Evolutionary conservation across 2,329 filamentous ascomycete species (phyloP).

Genomic region (Akanthomyces uredinophilus): DNA sequence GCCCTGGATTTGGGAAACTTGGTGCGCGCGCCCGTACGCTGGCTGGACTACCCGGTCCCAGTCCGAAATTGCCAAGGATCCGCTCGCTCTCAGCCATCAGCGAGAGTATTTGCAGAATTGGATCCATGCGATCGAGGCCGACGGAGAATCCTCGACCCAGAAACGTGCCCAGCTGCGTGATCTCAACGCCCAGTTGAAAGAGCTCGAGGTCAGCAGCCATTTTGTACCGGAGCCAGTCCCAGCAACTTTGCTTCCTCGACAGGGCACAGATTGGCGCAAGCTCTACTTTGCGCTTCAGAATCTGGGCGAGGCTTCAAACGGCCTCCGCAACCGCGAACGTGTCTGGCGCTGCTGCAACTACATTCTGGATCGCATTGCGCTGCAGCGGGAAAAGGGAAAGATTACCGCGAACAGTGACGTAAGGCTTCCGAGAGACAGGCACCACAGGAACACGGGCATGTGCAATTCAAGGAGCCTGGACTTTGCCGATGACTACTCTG

Average conservation of each 20-base stretch:
- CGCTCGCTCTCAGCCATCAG: background rate
- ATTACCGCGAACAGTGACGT: background rate
- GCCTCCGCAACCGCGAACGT: slow-evolving; percentile 16
- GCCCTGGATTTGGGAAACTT: slow-evolving; percentile 19
- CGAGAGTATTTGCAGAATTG: background rate
- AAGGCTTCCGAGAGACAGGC: background rate
- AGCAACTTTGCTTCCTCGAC: background rate
- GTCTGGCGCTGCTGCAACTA: slow-evolving; percentile 16
- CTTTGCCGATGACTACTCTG: slow-evolving; percentile 10
- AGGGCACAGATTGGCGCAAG: slow-evolving; percentile 17
- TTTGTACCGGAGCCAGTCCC: slow-evolving; percentile 3
- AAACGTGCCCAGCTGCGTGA: slow-evolving; percentile 2
- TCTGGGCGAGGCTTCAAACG: background rate
- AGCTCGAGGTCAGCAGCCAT: background rate
- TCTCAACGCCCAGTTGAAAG: background rate
- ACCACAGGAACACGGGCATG: background rate
- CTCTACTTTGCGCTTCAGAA: slow-evolving; percentile 14
- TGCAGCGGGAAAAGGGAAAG: slow-evolving; percentile 4
- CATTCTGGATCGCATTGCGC: slow-evolving; percentile 10
- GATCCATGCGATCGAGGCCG: background rate
- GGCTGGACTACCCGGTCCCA: slow-evolving; percentile 11
- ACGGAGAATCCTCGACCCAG: background rate
- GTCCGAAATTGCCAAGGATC: background rate
- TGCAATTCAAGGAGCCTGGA: background rate
- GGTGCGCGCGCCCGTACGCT: slow-evolving; percentile 15